These are phyloP conservation scores for Gossypium longicalyx DNA, from an alignment of 345 rosid species.

Conservation along the genomic window DNA sequence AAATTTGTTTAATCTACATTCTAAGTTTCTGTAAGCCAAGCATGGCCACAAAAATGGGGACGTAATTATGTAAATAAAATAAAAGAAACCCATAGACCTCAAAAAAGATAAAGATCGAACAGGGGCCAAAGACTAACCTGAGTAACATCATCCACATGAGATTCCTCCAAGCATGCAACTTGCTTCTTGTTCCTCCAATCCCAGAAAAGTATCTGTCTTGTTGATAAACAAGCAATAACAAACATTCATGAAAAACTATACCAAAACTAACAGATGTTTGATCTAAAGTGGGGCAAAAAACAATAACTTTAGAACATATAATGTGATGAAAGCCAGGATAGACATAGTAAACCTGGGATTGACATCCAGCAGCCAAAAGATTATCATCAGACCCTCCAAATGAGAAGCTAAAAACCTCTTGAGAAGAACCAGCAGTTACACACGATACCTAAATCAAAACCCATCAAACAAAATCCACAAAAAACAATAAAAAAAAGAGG, in stretches of 20 bases:
- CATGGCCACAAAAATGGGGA: neutral
- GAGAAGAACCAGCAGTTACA: conserved; percentile 41
- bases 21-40: neutral
- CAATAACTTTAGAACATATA: neutral
- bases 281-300: conserved; percentile 4
- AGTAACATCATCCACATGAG: conserved; percentile 84
- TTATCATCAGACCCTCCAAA: conserved; percentile 66
- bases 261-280: neutral
- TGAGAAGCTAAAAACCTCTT: conserved; percentile 75
- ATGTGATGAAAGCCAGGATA: neutral
- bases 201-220: conserved; percentile 66
- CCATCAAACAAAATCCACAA: neutral
- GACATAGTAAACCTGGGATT: conserved; percentile 58
- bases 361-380: conserved; percentile 83
- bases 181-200: conserved; percentile 94
- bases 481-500: neutral
- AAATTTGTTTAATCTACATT: neutral
- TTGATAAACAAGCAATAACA: conserved; percentile 12
- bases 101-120: neutral
- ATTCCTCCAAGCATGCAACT: conserved; percentile 88
- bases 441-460: conserved; percentile 50
- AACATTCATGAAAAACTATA: neutral
- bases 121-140: conserved; percentile 43
- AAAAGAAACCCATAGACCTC: neutral
- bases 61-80: neutral